Evolutionary conservation across 2,329 filamentous ascomycete species (phyloP).

Genomic region (Periconia macrospinosa): DNA sequence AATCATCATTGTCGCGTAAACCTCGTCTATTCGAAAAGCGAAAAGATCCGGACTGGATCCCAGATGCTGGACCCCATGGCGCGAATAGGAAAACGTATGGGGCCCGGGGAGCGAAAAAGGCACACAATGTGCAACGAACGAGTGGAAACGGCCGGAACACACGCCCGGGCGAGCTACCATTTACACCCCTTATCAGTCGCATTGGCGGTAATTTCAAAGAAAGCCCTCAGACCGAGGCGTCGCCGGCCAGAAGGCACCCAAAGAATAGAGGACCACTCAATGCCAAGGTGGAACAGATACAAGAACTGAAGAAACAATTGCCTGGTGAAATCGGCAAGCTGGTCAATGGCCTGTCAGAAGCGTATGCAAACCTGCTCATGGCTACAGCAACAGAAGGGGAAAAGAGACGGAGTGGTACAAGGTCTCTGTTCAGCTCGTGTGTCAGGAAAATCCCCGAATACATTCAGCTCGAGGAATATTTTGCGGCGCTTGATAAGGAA

Average conservation of each 20-base stretch:
- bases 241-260: constrained; percentile 24
- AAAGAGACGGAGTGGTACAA: constrained; percentile 34
- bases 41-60: constrained; percentile 41
- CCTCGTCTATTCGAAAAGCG: constrained; percentile 38
- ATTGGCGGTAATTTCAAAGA: constrained; percentile 28
- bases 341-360: constrained; percentile 32
- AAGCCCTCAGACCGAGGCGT: constrained; percentile 32
- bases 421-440: constrained; percentile 43
- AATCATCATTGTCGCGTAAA: constrained; percentile 20
- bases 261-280: constrained; percentile 29
- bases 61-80: constrained; percentile 21
- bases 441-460: constrained; percentile 45
- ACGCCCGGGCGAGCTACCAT: constrained; percentile 37
- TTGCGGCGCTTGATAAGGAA: constrained; percentile 32
- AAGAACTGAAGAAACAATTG: constrained; percentile 22
- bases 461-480: constrained; percentile 44
- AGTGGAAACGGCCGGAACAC: constrained; percentile 5
- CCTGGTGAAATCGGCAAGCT: constrained; percentile 31
- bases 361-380: constrained; percentile 39
- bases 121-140: constrained; percentile 4
- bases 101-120: constrained; percentile 25
- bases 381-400: constrained; percentile 25
- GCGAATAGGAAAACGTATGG: constrained; percentile 37
- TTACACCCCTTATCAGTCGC: constrained; percentile 39
- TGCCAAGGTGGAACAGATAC: constrained; percentile 20